A percentile compares a stretch with the other conserved stretches of the same genome.
phyloP scores from a whole-genome alignment of 1,139 yeast genomes.

The Saccharomyces hybrid region DNA sequence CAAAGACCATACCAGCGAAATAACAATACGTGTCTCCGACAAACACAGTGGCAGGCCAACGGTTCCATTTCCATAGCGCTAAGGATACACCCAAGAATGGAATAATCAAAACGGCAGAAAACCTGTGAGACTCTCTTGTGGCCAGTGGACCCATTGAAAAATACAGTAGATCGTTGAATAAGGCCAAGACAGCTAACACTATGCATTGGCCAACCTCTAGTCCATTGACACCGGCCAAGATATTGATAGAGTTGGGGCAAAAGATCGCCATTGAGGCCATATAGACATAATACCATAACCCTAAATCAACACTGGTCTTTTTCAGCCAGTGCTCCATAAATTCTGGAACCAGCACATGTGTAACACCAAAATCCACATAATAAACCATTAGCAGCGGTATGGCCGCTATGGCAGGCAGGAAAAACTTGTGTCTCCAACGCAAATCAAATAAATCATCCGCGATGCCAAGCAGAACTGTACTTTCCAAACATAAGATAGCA shows the following conservation, averaged over 20 bases:
- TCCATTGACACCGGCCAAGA: conserved; percentile 93
- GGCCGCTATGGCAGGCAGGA: conserved; percentile 89
- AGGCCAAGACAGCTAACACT: conserved; percentile 60
- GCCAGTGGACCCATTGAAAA: conserved; percentile 54
- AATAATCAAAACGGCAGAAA: conserved; percentile 68
- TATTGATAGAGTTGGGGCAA: conserved; percentile 95
- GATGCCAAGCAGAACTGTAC: conserved; percentile 78
- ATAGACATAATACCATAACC: conserved; percentile 70
- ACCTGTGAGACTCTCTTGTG: conserved; percentile 68
- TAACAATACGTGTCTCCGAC: conserved; percentile 98
- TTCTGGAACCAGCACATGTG: conserved; percentile 79
- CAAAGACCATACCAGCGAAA: conserved; percentile 97
- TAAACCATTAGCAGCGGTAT: conserved; percentile 86
- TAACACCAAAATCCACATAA: conserved; percentile 89
- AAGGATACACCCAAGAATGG: conserved; percentile 85
- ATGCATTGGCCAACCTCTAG: conserved; percentile 93
- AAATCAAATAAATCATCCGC: conserved; percentile 94
- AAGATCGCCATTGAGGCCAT: conserved; percentile 90
- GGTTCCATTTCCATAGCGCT: conserved; percentile 69
- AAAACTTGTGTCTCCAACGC: conserved; percentile 95
- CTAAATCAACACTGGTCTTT: conserved; percentile 58
- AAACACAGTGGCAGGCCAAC: conserved; percentile 88
- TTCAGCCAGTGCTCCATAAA: conserved; percentile 42
- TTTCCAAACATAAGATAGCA: conserved; percentile 74
- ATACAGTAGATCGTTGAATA: conserved; percentile 72